Base-by-base conservation (phyloP, 1,139 yeast species). In the Kurtzmaniella quercitrusa region DNA sequence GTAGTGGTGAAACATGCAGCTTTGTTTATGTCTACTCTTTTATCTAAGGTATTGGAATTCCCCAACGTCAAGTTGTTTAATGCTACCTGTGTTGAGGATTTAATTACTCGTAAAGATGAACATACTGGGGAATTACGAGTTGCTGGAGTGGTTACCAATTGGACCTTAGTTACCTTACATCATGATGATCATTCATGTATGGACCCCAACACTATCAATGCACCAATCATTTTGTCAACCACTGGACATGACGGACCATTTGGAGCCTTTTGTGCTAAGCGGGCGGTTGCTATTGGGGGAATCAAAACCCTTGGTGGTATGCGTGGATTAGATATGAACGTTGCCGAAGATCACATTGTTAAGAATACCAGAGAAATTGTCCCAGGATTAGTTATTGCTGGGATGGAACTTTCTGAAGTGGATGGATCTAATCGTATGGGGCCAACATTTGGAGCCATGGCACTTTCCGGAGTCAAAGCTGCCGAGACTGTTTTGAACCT, bases 161-260 rank as follows among this genome's bases (percentile, higher is more conserved):
- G 91, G 91, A 85, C 91, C 18, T 69, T 84, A 55, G 91, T 85
- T 31, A 73, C 90, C 10, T 73, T 82, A 74, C 83, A 84, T 62
- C 93, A 85, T 58, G 87, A 81, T 59, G 79, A 81, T 48, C 91
- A 85, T 62, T 79, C 85, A 14, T 85, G 93, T 63, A 85, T 85
- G 93, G 93, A 85, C 58, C 93, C 93, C 46, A 84, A 85, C 68
- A 85, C 89, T 47, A 82, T 85, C 69, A 85, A 83, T 58, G 77
- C 84, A 49, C 81, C 82, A 56, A 80, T 85, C 44, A 79, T 85
- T 45, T 69, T 85, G 48, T 82, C 90, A 14, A 81, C 90, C 48
- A 79, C 88, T 36, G 93, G 93, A 43, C 93, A 85, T 56, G 93
- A 85, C 60, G 93, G 93, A 54, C 90, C 90, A 43, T 82, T 84